Evolutionary conservation across 768 basidiomycete genomes (phyloP).

Genomic region (Lentinula guzmanii): DNA sequence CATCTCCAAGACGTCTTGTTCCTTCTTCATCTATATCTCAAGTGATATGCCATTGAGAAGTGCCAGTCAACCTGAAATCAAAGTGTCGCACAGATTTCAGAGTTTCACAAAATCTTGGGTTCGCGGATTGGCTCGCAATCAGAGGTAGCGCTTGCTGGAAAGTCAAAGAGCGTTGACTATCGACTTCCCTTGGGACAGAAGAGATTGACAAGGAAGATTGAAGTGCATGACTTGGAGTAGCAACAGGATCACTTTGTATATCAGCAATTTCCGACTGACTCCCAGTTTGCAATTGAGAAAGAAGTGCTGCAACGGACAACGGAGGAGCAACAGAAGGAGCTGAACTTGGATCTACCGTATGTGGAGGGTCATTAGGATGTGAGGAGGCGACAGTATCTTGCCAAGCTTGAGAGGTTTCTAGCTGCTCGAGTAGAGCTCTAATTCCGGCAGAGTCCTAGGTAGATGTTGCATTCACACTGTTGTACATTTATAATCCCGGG

Average conservation of each 20-base stretch:
- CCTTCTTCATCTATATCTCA: conserved; percentile 52
- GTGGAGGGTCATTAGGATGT: background rate
- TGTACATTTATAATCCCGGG: background rate
- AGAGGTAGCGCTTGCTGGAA: conserved; percentile 70
- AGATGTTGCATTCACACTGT: background rate
- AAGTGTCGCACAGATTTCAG: conserved; percentile 41
- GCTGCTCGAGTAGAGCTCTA: conserved; percentile 64
- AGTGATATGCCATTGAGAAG: conserved; percentile 1
- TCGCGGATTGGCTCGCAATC: conserved; percentile 53
- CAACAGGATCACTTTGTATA: background rate
- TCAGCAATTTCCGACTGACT: conserved; percentile 4
- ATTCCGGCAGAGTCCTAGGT: conserved; percentile 60
- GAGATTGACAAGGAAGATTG: background rate
- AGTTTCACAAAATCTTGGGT: conserved; percentile 42
- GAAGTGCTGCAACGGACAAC: conserved; percentile 45
- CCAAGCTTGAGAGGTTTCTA: conserved; percentile 67
- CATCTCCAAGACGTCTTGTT: conserved; percentile 65
- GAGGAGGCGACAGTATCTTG: conserved; percentile 28
- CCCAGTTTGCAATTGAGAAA: conserved; percentile 52
- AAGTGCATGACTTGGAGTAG: background rate
- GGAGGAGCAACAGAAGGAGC: background rate
- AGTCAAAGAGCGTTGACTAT: conserved; percentile 42
- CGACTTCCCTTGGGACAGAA: background rate
- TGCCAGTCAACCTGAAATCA: conserved; percentile 6
- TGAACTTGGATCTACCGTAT: conserved; percentile 8